phyloP scores from a whole-genome alignment of 2,329 filamentous ascomycete genomes.

The Neopestalotiopsis sp. region DNA sequence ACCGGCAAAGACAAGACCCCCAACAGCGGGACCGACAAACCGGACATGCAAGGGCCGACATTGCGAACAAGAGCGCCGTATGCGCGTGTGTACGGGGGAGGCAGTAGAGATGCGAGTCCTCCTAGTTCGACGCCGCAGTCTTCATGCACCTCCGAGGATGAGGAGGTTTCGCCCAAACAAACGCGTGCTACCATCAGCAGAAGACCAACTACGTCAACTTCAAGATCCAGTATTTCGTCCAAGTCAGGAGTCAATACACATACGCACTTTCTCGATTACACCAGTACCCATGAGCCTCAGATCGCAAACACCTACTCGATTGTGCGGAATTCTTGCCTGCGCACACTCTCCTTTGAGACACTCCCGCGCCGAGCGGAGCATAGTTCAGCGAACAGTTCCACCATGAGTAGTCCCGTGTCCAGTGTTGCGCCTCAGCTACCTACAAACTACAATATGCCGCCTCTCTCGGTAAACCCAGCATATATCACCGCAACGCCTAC shows the following conservation, averaged over 20 bases:
- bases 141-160: constrained; percentile 55
- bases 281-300: constrained; percentile 69
- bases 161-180: constrained; percentile 39
- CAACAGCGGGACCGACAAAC: constrained; percentile 31
- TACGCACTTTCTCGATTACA: constrained; percentile 70
- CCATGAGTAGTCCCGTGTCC: constrained; percentile 32
- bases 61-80: constrained; percentile 65
- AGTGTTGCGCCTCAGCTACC: constrained; percentile 45
- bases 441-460: constrained; percentile 41
- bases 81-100: constrained; percentile 58
- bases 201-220: constrained; percentile 51
- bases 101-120: constrained; percentile 52
- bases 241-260: constrained; percentile 55
- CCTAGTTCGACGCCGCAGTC: constrained; percentile 54
- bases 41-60: constrained; percentile 56
- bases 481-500: constrained; percentile 59
- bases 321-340: constrained; percentile 68
- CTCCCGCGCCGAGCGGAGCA: constrained; percentile 59
- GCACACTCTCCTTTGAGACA: constrained; percentile 70
- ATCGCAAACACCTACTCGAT: constrained; percentile 68
- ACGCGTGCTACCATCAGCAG: constrained; percentile 30
- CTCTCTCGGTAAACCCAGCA: constrained; percentile 37
- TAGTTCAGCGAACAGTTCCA: constrained; percentile 37
- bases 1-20: constrained; percentile 23
- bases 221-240: constrained; percentile 59